Percentiles rank a stretch among this genome's conserved stretches.
Conservation (phyloP, 768 basidiomycete species). For the Naematelia encephala region DNA sequence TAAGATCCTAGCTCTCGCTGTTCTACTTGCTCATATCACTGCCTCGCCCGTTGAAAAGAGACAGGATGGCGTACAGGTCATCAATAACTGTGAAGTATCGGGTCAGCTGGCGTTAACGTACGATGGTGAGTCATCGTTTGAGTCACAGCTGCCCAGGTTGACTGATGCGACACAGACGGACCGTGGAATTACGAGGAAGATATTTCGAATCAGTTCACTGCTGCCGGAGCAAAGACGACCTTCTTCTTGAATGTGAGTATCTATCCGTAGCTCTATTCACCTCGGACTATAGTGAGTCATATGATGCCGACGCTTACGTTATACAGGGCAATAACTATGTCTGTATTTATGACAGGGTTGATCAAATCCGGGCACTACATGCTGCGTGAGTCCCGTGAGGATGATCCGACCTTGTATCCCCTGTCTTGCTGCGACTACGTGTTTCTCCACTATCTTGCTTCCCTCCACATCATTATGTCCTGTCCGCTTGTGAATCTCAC, state of each 20-base stretch:
- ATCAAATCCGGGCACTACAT: conserved; percentile 35
- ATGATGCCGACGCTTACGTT: not conserved
- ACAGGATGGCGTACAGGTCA: conserved; percentile 32
- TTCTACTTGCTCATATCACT: conserved; percentile 4
- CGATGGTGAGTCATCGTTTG: conserved; percentile 47
- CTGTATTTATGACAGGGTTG: conserved; percentile 47
- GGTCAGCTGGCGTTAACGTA: conserved; percentile 49
- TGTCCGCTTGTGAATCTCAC: too few relatives aligned
- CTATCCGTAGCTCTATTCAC: too few relatives aligned
- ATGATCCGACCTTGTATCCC: too few relatives aligned
- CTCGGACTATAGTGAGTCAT: too few relatives aligned
- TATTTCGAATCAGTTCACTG: conserved; percentile 24
- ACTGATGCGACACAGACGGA: conserved; percentile 30
- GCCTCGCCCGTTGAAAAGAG: conserved; percentile 7
- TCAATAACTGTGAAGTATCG: conserved; percentile 37
- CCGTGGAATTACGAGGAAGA: conserved; percentile 39
- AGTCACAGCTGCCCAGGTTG: not conserved
- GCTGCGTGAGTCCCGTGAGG: conserved; percentile 25
- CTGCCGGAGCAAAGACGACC: conserved; percentile 37
- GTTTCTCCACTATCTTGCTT: too few relatives aligned
- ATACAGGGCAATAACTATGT: conserved; percentile 48
- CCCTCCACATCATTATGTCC: too few relatives aligned
- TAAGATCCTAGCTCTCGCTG: conserved; percentile 2
- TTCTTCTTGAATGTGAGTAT: conserved; percentile 50
- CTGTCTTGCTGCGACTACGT: too few relatives aligned